A percentile compares a stretch with the other conserved stretches of the same genome.
Conservation (phyloP, 2,329 filamentous ascomycete genomes). For the Didymellaceae sp. region DNA sequence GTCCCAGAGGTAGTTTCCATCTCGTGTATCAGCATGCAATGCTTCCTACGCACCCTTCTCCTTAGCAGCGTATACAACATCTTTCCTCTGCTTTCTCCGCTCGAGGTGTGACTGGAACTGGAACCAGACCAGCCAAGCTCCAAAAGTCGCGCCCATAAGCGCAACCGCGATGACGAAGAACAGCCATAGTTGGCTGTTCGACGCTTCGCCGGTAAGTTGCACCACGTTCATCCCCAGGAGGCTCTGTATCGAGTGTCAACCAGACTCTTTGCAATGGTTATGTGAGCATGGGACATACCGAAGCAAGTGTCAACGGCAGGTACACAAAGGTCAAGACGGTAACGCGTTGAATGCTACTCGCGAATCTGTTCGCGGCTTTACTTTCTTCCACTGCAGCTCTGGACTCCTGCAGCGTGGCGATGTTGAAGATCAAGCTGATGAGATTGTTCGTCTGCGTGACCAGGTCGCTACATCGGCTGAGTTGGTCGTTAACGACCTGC, state of each 20-base stretch:
- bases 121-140: slow-evolving; percentile 22
- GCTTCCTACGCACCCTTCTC: background rate
- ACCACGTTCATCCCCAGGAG: slow-evolving; percentile 24
- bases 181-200: slow-evolving; percentile 16
- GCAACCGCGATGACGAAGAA: slow-evolving; percentile 16
- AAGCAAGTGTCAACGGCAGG: slow-evolving; percentile 22
- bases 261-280: background rate
- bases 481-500: slow-evolving; percentile 19
- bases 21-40: no score
- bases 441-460: slow-evolving; percentile 20
- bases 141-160: slow-evolving; percentile 19
- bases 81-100: background rate
- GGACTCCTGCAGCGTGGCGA: slow-evolving; percentile 22
- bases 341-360: slow-evolving; percentile 18
- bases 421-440: slow-evolving; percentile 22
- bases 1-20: no score
- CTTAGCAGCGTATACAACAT: background rate
- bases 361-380: slow-evolving; percentile 19
- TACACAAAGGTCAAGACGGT: slow-evolving; percentile 25
- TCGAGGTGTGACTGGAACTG: background rate
- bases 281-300: slow-evolving; percentile 1
- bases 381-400: slow-evolving; percentile 22
- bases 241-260: slow-evolving; percentile 8
- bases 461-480: slow-evolving; percentile 18
- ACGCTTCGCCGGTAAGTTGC: slow-evolving; percentile 17